Conservation (phyloP, 371 early-diverging fungal genomes). For the Rhizopus sp. region DNA sequence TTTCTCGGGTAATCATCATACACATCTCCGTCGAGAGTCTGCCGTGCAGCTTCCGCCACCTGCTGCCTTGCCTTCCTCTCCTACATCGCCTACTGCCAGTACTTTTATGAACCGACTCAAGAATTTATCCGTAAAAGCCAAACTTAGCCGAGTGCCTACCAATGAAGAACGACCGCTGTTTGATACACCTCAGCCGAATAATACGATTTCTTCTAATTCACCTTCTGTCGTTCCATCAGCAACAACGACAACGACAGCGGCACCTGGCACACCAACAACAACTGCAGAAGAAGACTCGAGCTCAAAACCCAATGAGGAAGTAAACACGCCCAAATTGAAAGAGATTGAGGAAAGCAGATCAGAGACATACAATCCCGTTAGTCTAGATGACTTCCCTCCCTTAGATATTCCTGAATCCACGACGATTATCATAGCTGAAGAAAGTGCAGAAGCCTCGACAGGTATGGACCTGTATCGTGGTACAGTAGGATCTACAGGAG, state of each 20-base stretch:
- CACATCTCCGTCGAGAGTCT: conserved; percentile 20
- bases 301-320: conserved; percentile 3
- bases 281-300: neutral
- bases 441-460: conserved; percentile 77
- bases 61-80: conserved; percentile 41
- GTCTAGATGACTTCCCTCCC: conserved; percentile 58
- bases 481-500: conserved; percentile 58
- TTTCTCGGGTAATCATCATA: conserved; percentile 49
- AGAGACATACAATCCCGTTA: conserved; percentile 47
- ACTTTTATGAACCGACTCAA: conserved; percentile 60
- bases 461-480: conserved; percentile 78
- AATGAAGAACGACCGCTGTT: conserved; percentile 26
- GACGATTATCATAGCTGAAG: conserved; percentile 77
- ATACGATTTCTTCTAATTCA: neutral
- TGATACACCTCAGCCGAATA: conserved; percentile 1
- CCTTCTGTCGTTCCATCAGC: conserved; percentile 3
- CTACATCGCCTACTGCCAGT: conserved; percentile 36
- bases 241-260: neutral
- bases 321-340: neutral
- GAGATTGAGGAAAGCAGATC: conserved; percentile 24
- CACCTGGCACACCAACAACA: conserved; percentile 6
- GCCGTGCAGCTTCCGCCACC: conserved; percentile 44
- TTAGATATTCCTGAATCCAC: conserved; percentile 67
- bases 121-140: conserved; percentile 54
- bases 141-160: conserved; percentile 45